A percentile compares a stretch with the other conserved stretches of the same genome.
Evolutionary conservation across 2,329 filamentous ascomycete species (phyloP).

Genomic region (Neoarthrinium moseri): DNA sequence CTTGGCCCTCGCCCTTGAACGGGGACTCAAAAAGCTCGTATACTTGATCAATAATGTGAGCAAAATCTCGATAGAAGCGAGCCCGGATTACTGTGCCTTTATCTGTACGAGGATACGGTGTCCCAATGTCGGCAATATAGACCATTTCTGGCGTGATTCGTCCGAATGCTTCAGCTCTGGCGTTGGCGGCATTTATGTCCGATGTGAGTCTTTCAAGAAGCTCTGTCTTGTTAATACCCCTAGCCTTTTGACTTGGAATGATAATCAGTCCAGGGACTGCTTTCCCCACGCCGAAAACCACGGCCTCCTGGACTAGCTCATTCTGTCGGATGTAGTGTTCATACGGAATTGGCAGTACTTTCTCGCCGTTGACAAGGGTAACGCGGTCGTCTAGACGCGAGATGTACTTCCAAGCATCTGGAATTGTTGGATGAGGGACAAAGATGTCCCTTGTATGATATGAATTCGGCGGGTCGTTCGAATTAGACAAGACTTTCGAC

Average conservation of each 20-base stretch:
- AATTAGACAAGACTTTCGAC: constrained; percentile 34
- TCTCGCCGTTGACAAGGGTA: constrained; percentile 37
- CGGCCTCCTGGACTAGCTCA: constrained; percentile 27
- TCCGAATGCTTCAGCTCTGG: constrained; percentile 21
- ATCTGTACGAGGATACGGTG: constrained; percentile 50
- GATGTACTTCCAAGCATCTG: constrained; percentile 36
- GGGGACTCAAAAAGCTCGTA: constrained; percentile 26
- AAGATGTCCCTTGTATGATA: constrained; percentile 36
- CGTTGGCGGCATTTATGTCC: background rate
- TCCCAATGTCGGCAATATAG: constrained; percentile 41
- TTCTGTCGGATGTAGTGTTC: constrained; percentile 32
- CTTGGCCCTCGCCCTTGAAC: background rate
- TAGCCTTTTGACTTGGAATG: constrained; percentile 24
- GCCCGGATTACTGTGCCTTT: constrained; percentile 57
- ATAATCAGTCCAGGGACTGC: constrained; percentile 29
- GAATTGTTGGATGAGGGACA: constrained; percentile 31
- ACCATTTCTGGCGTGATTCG: constrained; percentile 25
- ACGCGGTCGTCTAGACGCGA: constrained; percentile 36
- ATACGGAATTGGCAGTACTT: constrained; percentile 33
- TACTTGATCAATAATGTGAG: constrained; percentile 18
- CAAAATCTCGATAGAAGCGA: background rate
- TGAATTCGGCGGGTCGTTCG: constrained; percentile 33
- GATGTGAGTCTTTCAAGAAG: constrained; percentile 30
- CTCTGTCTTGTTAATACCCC: constrained; percentile 25
- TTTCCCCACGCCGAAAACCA: constrained; percentile 33